Evolutionary conservation across 805 yeast species (phyloP), one percentile per base, ranked within the genome.

Genomic region (Yarrowia phangngaensis): DNA sequence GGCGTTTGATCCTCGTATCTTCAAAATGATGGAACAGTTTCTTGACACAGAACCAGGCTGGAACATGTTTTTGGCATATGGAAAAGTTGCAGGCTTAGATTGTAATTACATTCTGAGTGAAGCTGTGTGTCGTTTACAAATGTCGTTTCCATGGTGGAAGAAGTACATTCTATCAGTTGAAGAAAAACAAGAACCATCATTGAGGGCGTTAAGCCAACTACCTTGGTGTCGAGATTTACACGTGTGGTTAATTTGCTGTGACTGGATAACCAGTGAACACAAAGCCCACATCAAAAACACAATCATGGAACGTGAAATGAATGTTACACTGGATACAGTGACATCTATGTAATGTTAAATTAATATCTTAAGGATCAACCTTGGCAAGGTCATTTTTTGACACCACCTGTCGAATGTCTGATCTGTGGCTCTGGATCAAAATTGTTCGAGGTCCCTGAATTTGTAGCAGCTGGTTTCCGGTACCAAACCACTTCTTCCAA

Each of bases 401-500:
- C 4, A 38, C 45, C 26, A 38, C 24, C 45, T 38, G 15, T 27
- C 45, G 24, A 8, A 38, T 27, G 22, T 45, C 40, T 8, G 41
- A 15, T 31, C 50, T 24, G 26, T 45, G 50, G 12, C 33, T 32
- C 40, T 45, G 50, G 32, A 45, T 45, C n/a, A 45, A 32, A 11
- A 45, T 32, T 8, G 50, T 45, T 31, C 50, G 30, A 20, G 50
- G 50, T 6, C 50, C 50, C 14, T 45, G 38, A 26, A 45, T 32
- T 27, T 33, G 50, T 15, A 32, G 40, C 31, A 45, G 32, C 31
- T 33, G 31, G 31, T 27, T 45, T 13, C 33, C 31, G 24, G 40
- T 23, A 14, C 50, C 50, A 8, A 41, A 41, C 48, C 48, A 41
- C 41, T 45, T 45, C 32, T 23, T 24, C 50, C 50, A 45, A 8